Evolutionary conservation across 352 stramenopile genomes (phyloP).

Genomic region (Phytophthora colocasiae): DNA sequence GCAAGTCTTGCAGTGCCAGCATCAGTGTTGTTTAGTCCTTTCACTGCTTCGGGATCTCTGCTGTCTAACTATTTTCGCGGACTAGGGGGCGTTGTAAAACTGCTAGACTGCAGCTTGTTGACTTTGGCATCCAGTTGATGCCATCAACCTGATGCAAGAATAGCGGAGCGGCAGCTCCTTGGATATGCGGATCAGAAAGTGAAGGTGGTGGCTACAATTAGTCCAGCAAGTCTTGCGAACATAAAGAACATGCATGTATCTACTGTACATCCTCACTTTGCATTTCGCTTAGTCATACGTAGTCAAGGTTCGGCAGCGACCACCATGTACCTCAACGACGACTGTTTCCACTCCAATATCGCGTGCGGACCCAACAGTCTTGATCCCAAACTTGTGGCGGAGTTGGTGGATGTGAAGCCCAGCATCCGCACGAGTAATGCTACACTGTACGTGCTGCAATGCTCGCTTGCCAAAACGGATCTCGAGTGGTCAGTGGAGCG

Average conservation of each 20-base stretch:
- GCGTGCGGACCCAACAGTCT: constrained; percentile 54
- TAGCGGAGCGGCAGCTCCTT: constrained; percentile 4
- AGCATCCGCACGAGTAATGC: constrained; percentile 4
- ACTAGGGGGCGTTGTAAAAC: no score
- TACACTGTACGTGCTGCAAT: constrained; percentile 58
- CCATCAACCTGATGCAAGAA: neutral
- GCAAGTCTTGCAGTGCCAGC: no score
- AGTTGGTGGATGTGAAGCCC: constrained; percentile 36
- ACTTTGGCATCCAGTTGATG: no score
- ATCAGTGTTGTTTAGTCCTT: no score
- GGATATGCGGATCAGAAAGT: constrained; percentile 34
- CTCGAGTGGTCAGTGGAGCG: constrained; percentile 70
- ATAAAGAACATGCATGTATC: neutral
- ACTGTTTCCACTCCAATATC: constrained; percentile 63
- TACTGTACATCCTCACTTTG: constrained; percentile 13
- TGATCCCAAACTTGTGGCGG: constrained; percentile 60
- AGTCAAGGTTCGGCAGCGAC: neutral
- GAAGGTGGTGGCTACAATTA: constrained; percentile 28
- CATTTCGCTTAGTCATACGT: constrained; percentile 18
- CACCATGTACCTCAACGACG: constrained; percentile 41
- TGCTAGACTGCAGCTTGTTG: neutral
- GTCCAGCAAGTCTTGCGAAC: neutral
- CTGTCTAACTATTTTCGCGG: no score
- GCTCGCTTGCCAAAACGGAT: constrained; percentile 44
- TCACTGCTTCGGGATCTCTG: no score